Conservation (phyloP, 352 stramenopile species). For the Thraustotheca clavata region DNA sequence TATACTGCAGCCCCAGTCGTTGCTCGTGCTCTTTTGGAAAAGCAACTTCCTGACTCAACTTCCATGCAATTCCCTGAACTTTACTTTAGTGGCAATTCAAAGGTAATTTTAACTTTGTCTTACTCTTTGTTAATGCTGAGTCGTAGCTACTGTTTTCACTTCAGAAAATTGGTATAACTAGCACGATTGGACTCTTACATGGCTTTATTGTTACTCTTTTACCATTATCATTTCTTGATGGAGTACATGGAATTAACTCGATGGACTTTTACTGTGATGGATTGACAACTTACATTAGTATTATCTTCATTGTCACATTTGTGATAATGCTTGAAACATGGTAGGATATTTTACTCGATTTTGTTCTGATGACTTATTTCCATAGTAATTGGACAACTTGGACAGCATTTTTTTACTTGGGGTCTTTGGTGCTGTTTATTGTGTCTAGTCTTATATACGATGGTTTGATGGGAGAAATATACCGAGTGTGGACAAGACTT, state of each 20-base stretch:
- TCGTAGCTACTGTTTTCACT: constrained; percentile 54
- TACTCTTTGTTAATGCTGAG: background rate
- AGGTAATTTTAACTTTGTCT: background rate
- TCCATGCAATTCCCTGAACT: constrained; percentile 62
- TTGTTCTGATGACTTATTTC: background rate
- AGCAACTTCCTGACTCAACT: constrained; percentile 54
- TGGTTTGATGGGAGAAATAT: constrained; percentile 32
- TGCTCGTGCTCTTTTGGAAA: constrained; percentile 64
- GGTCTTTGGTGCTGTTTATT: constrained; percentile 47
- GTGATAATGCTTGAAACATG: constrained; percentile 73
- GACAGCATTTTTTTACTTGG: constrained; percentile 32
- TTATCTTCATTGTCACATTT: constrained; percentile 90
- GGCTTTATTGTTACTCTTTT: constrained; percentile 48
- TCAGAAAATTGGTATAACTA: constrained; percentile 33
- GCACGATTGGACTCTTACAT: constrained; percentile 41
- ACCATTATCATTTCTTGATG: constrained; percentile 45
- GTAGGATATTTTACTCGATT: background rate
- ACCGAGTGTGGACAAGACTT: constrained; percentile 38
- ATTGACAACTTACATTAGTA: constrained; percentile 88
- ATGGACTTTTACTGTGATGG: constrained; percentile 85
- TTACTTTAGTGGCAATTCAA: constrained; percentile 40
- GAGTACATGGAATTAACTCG: constrained; percentile 43
- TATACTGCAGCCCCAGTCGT: constrained; percentile 89
- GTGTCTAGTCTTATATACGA: constrained; percentile 48
- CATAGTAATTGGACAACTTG: constrained; percentile 49